phyloP scores from a whole-genome alignment of 305 asterid species.

The Fraxinus sp. region DNA sequence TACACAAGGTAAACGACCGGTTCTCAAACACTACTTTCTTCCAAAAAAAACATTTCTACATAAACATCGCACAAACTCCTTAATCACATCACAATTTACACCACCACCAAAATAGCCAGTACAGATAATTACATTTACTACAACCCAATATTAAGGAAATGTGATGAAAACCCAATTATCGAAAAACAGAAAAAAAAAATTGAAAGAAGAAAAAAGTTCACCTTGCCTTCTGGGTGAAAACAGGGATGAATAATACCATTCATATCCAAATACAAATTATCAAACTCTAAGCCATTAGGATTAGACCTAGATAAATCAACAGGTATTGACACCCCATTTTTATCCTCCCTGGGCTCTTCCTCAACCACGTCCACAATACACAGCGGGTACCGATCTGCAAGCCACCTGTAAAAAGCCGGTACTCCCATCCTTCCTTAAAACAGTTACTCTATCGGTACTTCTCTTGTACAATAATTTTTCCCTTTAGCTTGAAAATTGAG shows the following conservation, averaged over 20 bases:
- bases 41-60: not conserved
- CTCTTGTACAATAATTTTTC: not conserved
- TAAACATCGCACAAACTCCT: not conserved
- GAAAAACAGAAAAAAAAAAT: not conserved
- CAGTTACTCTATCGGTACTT: not conserved
- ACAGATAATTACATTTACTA: not conserved
- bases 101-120: not conserved
- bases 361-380: slow-evolving; percentile 81
- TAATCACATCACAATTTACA: not conserved
- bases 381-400: slow-evolving; percentile 89
- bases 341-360: slow-evolving; percentile 58
- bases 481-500: not conserved
- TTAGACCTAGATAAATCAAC: slow-evolving; percentile 66
- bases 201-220: slow-evolving; percentile 20
- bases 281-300: slow-evolving; percentile 96
- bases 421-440: slow-evolving; percentile 62
- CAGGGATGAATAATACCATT: slow-evolving; percentile 97
- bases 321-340: slow-evolving; percentile 32
- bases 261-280: slow-evolving; percentile 93
- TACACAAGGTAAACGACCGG: not conserved
- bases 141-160: not conserved
- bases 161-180: not conserved
- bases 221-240: slow-evolving; percentile 99
- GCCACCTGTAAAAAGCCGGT: slow-evolving; percentile 94
- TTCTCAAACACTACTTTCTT: not conserved